These are phyloP conservation scores for Somion occarium DNA, from an alignment of 1,284 basidiomycete species.

Conservation along the genomic window DNA sequence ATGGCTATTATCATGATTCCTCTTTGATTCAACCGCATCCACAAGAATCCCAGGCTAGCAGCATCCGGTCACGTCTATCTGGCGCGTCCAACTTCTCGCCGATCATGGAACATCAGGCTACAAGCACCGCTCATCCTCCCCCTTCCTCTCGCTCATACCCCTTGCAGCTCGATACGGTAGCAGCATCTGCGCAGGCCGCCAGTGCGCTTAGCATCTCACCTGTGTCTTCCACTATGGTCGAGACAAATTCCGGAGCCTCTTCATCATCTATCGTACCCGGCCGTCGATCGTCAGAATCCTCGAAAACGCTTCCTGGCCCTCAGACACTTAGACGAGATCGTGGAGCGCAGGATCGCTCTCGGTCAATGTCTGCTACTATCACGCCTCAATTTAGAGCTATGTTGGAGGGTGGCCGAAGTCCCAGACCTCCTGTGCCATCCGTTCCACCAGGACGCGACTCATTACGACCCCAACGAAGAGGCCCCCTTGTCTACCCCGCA, in stretches of 20 bases:
- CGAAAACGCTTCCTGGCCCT: conserved; percentile 42
- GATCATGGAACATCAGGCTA: conserved; percentile 17
- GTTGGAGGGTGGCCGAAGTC: conserved; percentile 26
- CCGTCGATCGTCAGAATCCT: conserved; percentile 54
- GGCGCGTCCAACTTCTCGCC: conserved; percentile 19
- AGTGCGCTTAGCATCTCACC: conserved; percentile 43
- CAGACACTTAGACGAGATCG: conserved; percentile 47
- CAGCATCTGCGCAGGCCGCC: conserved; percentile 29
- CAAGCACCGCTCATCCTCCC: conserved; percentile 9
- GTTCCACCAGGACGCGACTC: conserved; percentile 43
- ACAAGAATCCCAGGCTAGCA: conserved; percentile 21
- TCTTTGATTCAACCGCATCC: conserved; percentile 40
- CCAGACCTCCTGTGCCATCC: conserved; percentile 35
- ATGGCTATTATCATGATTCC: conserved; percentile 41
- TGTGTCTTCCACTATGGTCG: conserved; percentile 46
- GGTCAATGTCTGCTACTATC: conserved; percentile 69
- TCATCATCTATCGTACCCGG: conserved; percentile 14
- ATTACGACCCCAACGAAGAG: conserved; percentile 41
- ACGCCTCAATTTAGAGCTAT: conserved; percentile 31
- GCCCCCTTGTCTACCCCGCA: conserved; percentile 91
- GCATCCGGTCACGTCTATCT: conserved; percentile 24
- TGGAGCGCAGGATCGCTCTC: conserved; percentile 57
- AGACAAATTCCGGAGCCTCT: conserved; percentile 30
- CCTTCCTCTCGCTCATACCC: conserved; percentile 36
- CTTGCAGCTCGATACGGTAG: conserved; percentile 43